Base-by-base conservation (phyloP, 257 asterid species). In the Vinca minor region DNA sequence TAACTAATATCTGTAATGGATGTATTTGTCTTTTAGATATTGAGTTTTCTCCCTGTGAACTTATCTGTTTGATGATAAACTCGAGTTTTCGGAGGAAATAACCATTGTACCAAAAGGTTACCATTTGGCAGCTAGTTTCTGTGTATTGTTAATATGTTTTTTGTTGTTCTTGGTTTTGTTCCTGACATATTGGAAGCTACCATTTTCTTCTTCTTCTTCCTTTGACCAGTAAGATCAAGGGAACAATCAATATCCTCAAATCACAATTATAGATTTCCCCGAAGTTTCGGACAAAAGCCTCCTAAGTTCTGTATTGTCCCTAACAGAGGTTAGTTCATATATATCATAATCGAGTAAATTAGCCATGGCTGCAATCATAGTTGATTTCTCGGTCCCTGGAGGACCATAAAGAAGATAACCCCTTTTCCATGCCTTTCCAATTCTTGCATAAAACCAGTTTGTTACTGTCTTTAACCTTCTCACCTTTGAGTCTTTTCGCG, bases 401-500 rank as follows among this genome's bases (percentile, higher is more conserved):
- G 76, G 76, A 36, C 70, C 76, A 23, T 64, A 48, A 1, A 71
- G 55, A 18, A 71, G 71, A 58, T 71, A 71, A 1, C 76, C 76
- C 38, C 94, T 72, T 66, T 83, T 85, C 94, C 94, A 85, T 0
- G 90, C 82, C 70, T 85, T 85, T 1, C 94, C 94, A 8, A 85
- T 62, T 70, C 79, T 79, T 1, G 74, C 70, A n/a, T 85, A 85
- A 21, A 54, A 80, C 63, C 1, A 82, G 69, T 76, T 77, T 76
- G 45, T 65, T 66, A 3, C 66, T 62, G n/a, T 76, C 79, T 35
- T 13, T 58, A 3, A 65, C 26, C 72, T 54, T 74, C 75, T 82
- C 85, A 2, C 88, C 87, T 71, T 81, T 82, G 71, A 85, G 78
- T 12, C 64, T 69, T 57, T 75, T 76, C 34, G 80, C 82, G 0